Base-by-base conservation (phyloP, 2,329 filamentous ascomycete genomes). In the Pyricularia grisea region DNA sequence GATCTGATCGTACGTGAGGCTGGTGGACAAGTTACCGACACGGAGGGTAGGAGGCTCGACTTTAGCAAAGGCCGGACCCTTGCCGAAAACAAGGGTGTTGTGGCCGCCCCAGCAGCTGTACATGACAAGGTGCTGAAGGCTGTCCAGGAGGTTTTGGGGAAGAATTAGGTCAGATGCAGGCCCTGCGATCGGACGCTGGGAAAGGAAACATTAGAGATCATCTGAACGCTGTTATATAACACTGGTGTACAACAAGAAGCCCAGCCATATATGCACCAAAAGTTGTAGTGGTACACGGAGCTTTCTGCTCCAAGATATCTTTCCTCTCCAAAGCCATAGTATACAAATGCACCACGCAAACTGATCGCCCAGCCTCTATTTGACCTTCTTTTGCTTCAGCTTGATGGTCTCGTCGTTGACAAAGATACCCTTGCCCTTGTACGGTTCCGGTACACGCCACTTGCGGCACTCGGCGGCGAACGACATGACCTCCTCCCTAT, bases 341-440 rank as follows among this genome's bases (percentile, higher is more conserved):
- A 66, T 31, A 66, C 36, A 50, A 31, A n/a, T 66, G 36, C 65
- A 66, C 28, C 9, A 23, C 64, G 55, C 60, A 70, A 71, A 7
- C 36, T 55, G 33, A 58, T 55, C 14, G n/a, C 31, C 31, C 25
- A 65, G 68, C 73, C 65, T 76, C 83, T 89, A 95, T 85, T 94
- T 94, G 79, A 94, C 93, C 87, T 94, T 95, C 90, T 97, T 99
- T 76, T 92, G 91, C 90, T 99, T 99, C 80, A 99, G 80, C 86
- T 91, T 97, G 82, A 99, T 97, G 33, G 93, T 97, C 85, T 99
- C 93, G 72, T 94, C 93, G 77, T 98, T 96, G 75, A 99, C 90
- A 78, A 98, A 99, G 74, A 99, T 97, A 75, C 95, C 95, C 88
- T 99, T 98, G 73, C 95, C 95, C 88, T 99, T 99, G 81, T 99